phyloP scores from a whole-genome alignment of 345 rosid species.

The Mercurialis annua region DNA sequence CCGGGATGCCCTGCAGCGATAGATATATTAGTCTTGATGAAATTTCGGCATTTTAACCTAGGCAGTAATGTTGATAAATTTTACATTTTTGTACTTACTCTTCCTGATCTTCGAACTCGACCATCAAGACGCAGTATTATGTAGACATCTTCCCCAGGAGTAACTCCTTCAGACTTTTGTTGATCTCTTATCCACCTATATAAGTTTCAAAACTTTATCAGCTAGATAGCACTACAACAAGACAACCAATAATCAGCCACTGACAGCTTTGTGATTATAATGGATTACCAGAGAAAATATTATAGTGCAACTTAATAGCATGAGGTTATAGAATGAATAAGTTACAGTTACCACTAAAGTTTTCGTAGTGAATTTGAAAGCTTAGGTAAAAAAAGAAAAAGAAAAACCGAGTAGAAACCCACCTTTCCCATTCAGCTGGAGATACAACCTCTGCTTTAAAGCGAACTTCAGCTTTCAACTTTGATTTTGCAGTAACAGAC shows the following conservation, averaged over 20 bases:
- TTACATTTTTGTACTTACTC: conserved; percentile 41
- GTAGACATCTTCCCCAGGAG: conserved; percentile 84
- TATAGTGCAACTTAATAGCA: background rate
- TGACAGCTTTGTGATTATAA: background rate
- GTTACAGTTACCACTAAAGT: too few relatives aligned
- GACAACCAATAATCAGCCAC: conserved; percentile 1
- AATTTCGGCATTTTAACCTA: background rate
- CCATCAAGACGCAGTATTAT: conserved; percentile 89
- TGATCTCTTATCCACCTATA: conserved; percentile 91
- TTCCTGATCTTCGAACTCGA: conserved; percentile 90
- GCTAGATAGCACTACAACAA: conserved; percentile 10
- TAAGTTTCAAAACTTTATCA: conserved; percentile 12
- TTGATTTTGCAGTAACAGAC: conserved; percentile 73
- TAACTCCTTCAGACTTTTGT: conserved; percentile 83
- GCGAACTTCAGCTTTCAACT: conserved; percentile 82
- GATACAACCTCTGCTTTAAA: conserved; percentile 72
- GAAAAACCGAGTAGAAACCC: conserved; percentile 21
- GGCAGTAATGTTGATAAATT: background rate
- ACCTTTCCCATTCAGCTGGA: conserved; percentile 94
- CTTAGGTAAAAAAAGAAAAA: background rate
- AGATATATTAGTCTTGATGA: background rate
- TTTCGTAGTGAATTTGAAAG: background rate
- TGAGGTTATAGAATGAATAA: too few relatives aligned
- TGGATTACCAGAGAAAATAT: background rate
- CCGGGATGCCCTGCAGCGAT: conserved; percentile 76